These are phyloP conservation scores for Trichomonascaceae sp. DNA, from an alignment of 1,139 yeast genomes.

Conservation along the genomic window DNA sequence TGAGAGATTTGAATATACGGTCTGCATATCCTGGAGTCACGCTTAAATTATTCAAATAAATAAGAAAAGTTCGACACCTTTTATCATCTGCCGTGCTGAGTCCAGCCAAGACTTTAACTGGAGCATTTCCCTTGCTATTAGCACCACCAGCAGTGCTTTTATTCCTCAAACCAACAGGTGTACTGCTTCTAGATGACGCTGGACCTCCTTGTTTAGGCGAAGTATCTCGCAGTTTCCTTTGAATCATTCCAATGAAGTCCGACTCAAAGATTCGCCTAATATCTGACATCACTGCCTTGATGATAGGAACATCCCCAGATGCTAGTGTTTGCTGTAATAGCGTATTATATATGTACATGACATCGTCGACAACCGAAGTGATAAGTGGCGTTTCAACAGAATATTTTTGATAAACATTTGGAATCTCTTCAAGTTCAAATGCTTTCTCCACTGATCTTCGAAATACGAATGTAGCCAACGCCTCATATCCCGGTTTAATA, in stretches of 20 bases:
- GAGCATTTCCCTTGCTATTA: neutral
- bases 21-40: constrained; percentile 51
- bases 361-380: constrained; percentile 83
- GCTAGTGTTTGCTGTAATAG: constrained; percentile 53
- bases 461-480: constrained; percentile 59
- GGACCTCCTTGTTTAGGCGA: constrained; percentile 26
- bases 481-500: constrained; percentile 57
- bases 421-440: constrained; percentile 70
- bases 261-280: constrained; percentile 42
- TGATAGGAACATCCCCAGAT: constrained; percentile 52
- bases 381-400: constrained; percentile 55
- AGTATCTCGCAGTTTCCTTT: constrained; percentile 50
- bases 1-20: constrained; percentile 40
- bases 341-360: constrained; percentile 66
- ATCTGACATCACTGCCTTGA: constrained; percentile 46
- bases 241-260: constrained; percentile 43
- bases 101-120: constrained; percentile 17
- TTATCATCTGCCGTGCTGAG: constrained; percentile 33
- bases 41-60: constrained; percentile 58
- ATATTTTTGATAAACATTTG: constrained; percentile 35
- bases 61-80: constrained; percentile 42
- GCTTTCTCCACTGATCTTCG: constrained; percentile 80
- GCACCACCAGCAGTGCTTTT: neutral
- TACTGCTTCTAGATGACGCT: constrained; percentile 15
- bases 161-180: constrained; percentile 14